A percentile compares a stretch with the other conserved stretches of the same genome.
Evolutionary conservation across 164 flowering plant species (phyloP).

Genomic region (Vitis amurensis): DNA sequence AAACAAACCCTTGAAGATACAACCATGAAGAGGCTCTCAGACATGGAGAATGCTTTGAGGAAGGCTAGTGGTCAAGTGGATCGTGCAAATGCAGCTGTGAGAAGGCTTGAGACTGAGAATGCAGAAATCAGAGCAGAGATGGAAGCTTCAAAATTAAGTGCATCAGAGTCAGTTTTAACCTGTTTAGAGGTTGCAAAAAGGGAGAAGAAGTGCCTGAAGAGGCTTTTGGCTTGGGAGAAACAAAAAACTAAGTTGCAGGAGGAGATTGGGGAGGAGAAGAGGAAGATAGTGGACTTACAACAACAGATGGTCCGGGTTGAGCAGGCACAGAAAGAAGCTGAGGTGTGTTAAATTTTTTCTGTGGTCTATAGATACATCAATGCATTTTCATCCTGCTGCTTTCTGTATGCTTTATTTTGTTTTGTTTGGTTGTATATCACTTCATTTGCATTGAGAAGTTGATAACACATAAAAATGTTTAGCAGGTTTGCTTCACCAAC

Average conservation of each 20-base stretch:
- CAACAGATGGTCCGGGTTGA: conserved; percentile 42
- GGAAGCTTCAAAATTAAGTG: conserved; percentile 97
- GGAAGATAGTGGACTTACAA: conserved; percentile 60
- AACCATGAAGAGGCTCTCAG: conserved; percentile 83
- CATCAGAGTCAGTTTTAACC: conserved; percentile 74
- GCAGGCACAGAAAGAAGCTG: conserved; percentile 66
- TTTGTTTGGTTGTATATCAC: too few species aligned
- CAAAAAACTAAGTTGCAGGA: conserved; percentile 83
- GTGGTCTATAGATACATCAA: neutral
- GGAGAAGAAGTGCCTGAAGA: conserved; percentile 85
- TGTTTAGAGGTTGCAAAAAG: conserved; percentile 85
- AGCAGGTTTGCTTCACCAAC: too few species aligned
- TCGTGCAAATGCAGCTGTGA: conserved; percentile 85
- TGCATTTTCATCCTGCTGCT: neutral
- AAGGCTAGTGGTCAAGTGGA: conserved; percentile 92
- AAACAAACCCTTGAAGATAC: conserved; percentile 81
- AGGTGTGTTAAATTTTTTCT: conserved; percentile 46
- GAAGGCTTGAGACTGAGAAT: conserved; percentile 87
- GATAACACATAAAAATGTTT: too few species aligned
- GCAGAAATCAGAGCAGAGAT: conserved; percentile 97
- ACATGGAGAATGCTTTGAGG: conserved; percentile 91
- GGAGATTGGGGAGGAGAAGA: conserved; percentile 73
- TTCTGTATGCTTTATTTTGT: too few species aligned
- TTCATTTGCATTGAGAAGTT: too few species aligned
- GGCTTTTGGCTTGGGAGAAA: conserved; percentile 87